Evolutionary conservation across 148 eudicot species (phyloP), one percentile per base, ranked within the genome.

Genomic region (Mesembryanthemum crystallinum): DNA sequence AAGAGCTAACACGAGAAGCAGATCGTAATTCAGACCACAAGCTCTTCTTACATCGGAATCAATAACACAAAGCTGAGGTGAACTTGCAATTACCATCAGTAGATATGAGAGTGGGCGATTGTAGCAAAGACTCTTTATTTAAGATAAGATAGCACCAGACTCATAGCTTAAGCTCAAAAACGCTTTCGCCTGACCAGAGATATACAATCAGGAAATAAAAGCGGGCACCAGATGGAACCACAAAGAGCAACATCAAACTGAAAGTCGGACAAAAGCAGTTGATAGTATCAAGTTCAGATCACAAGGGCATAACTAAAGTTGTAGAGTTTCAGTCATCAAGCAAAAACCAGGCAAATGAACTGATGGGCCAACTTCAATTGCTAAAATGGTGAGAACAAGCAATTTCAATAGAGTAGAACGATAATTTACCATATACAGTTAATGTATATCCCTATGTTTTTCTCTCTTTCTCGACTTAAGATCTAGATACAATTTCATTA

Each of bases 401-500:
- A 18, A 13, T 52, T 52, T 52, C 21, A 15, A 15, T 17, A 13
- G n/a, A 17, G n/a, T 52, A 52, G 5, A 52, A 45, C 9, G 49
- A 45, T 45, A 45, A 45, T 45, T 45, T 8, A 45, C 49, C 57
- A 52, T 17, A 15, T 52, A 52, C 21, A 52, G 21, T 1, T 52
- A 52, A 61, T 1, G 17, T 61, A 77, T 51, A 64, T 47, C 68
- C 7, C 14, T 57, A 8, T 71, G 17, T 47, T 72, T 66, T 54
- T 63, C 52, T 11, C 52, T 73, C 45, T 64, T 72, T 60, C 57
- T 32, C 55, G 35, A 43, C 71, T 70, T 52, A 28, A 54, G 71
- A 64, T 69, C 37, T 80, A 80, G 69, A 54, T 80, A 80, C 79
- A 80, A 64, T 64, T 63, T 63, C 21, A 32, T 55, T 52, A 70